A percentile compares a stretch with the other conserved stretches of the same genome.
phyloP scores from a whole-genome alignment of 345 rosid species.

The Barbarea vulgaris region DNA sequence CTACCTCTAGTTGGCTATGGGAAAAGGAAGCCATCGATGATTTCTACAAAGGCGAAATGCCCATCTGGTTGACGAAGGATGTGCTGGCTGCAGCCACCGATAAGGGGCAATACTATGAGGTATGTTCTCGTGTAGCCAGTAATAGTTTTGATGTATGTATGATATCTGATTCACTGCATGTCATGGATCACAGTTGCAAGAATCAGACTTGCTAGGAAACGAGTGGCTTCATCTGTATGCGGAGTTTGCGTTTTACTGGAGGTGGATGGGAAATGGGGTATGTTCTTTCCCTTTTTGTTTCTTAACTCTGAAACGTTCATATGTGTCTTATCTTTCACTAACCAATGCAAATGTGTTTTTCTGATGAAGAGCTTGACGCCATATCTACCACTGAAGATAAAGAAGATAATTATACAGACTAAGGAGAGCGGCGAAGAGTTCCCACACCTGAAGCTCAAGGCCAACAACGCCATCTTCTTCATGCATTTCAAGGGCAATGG shows the following conservation, averaged over 20 bases:
- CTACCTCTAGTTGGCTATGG: too few species aligned
- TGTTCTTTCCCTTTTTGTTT: neutral
- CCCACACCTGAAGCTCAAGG: neutral
- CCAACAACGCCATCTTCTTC: conserved; percentile 12
- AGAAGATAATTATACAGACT: neutral
- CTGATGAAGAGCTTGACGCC: neutral
- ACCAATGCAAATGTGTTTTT: too few species aligned
- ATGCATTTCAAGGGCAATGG: neutral
- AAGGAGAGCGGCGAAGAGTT: neutral
- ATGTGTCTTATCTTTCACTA: too few species aligned
- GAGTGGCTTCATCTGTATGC: conserved; percentile 6
- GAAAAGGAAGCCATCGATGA: neutral
- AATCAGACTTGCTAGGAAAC: neutral
- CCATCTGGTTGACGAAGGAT: neutral
- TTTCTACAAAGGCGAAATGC: neutral
- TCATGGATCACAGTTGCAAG: neutral
- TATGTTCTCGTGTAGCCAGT: neutral
- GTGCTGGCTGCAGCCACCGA: neutral
- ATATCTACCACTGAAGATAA: neutral
- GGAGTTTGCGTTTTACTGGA: neutral
- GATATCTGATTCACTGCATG: neutral
- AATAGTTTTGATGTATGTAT: neutral
- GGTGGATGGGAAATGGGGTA: neutral
- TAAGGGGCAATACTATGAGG: too few species aligned
- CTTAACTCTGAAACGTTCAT: too few species aligned